Conservation (phyloP, 2,329 filamentous ascomycete species). For the Xylariaceae sp. region DNA sequence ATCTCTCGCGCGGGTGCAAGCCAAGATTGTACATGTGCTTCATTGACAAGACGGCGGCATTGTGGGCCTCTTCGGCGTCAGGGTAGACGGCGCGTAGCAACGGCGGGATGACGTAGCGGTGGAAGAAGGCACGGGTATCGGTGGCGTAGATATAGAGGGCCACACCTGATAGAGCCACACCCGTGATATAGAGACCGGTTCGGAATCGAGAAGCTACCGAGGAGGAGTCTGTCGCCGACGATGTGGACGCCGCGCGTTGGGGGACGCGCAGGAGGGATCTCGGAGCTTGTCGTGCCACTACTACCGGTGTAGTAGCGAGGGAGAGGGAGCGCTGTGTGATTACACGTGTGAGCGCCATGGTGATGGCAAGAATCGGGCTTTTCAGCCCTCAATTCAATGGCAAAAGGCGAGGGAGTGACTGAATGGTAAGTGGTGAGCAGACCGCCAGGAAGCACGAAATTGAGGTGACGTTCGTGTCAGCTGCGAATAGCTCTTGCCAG, state of each 20-base stretch:
- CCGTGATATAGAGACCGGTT: constrained; percentile 37
- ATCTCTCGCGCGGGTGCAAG: constrained; percentile 77
- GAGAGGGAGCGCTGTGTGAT: constrained; percentile 21
- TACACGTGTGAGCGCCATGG: constrained; percentile 27
- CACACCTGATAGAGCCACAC: constrained; percentile 39
- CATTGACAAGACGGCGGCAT: constrained; percentile 65
- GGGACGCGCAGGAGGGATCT: constrained; percentile 18
- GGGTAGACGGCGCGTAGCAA: constrained; percentile 60
- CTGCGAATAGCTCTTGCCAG: constrained; percentile 3
- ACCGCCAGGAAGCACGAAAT: not conserved
- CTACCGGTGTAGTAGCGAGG: constrained; percentile 16
- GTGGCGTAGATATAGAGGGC: constrained; percentile 64
- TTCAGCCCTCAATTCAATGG: constrained; percentile 32
- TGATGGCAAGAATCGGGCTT: constrained; percentile 23
- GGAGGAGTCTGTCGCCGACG: constrained; percentile 7
- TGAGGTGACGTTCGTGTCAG: constrained; percentile 14
- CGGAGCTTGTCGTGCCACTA: constrained; percentile 17
- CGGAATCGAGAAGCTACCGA: constrained; percentile 1
- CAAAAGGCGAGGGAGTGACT: constrained; percentile 16
- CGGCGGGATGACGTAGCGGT: constrained; percentile 63
- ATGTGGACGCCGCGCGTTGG: constrained; percentile 22
- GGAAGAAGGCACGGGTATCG: constrained; percentile 66
- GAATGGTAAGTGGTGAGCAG: constrained; percentile 1
- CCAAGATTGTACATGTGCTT: constrained; percentile 68
- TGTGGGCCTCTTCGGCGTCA: constrained; percentile 89